A percentile compares a stretch with the other conserved stretches of the same genome.
Conservation (phyloP, 2,329 filamentous ascomycete genomes). For the Epichloe glyceriae region DNA sequence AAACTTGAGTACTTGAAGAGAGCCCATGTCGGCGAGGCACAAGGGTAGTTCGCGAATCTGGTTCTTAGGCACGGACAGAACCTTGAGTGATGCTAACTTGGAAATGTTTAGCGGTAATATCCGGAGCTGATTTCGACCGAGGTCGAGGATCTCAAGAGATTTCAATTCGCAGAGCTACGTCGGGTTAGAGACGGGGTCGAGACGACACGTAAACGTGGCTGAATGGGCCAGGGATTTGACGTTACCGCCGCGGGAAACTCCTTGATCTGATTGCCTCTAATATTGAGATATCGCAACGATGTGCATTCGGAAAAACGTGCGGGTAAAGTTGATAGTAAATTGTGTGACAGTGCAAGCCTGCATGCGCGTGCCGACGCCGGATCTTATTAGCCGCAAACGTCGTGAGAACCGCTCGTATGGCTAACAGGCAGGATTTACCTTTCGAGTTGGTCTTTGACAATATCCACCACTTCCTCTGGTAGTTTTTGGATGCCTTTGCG, state of each 20-base stretch:
- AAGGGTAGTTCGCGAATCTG: conserved; percentile 72
- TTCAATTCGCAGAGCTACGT: conserved; percentile 69
- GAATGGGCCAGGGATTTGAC: conserved; percentile 3
- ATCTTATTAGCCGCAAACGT: neutral
- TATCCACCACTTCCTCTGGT: conserved; percentile 61
- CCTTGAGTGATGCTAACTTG: conserved; percentile 73
- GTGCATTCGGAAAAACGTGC: conserved; percentile 61
- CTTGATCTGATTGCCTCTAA: conserved; percentile 61
- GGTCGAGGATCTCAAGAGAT: conserved; percentile 82
- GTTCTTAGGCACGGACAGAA: conserved; percentile 78
- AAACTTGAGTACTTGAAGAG: conserved; percentile 77
- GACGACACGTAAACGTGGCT: neutral
- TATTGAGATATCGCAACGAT: conserved; percentile 67
- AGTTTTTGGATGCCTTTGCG: conserved; percentile 59
- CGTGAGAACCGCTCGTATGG: neutral
- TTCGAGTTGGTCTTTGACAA: conserved; percentile 62
- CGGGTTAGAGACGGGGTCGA: conserved; percentile 13
- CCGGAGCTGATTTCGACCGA: conserved; percentile 76
- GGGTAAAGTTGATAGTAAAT: conserved; percentile 58
- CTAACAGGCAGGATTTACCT: conserved; percentile 31
- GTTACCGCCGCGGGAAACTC: conserved; percentile 46
- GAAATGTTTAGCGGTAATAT: conserved; percentile 66
- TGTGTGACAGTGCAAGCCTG: conserved; percentile 72
- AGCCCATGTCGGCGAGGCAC: conserved; percentile 79
- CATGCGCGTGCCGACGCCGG: neutral